These are phyloP conservation scores for Suillus hirtellus DNA, from an alignment of 768 basidiomycete genomes.

Conservation along the genomic window DNA sequence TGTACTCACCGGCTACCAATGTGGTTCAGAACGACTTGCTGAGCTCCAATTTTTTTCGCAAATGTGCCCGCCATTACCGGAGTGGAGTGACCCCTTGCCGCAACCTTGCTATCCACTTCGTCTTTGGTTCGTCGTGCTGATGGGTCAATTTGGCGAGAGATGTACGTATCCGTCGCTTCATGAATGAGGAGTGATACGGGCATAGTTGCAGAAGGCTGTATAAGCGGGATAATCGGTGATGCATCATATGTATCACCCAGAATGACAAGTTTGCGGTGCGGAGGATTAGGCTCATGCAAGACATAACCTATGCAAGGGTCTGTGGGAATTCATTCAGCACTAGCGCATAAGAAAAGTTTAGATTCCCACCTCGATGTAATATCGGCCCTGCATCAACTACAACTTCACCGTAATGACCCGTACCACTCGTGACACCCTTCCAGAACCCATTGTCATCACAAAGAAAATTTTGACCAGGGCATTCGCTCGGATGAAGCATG, in stretches of 20 bases:
- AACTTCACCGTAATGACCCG: slow-evolving; percentile 43
- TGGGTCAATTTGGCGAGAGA: slow-evolving; percentile 56
- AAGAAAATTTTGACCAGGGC: slow-evolving; percentile 58
- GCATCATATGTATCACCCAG: slow-evolving; percentile 79
- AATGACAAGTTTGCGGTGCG: slow-evolving; percentile 65
- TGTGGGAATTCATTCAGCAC: slow-evolving; percentile 27
- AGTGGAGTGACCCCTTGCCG: slow-evolving; percentile 76
- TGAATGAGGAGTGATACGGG: slow-evolving; percentile 75
- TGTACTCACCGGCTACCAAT: slow-evolving; percentile 62
- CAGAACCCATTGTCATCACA: slow-evolving; percentile 63
- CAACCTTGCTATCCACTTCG: slow-evolving; percentile 48
- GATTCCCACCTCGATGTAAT: slow-evolving; percentile 62
- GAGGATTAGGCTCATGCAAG: slow-evolving; percentile 54
- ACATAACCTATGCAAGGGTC: slow-evolving; percentile 83
- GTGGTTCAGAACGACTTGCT: slow-evolving; percentile 73
- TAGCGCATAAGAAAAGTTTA: slow-evolving; percentile 1
- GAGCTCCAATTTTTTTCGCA: slow-evolving; percentile 60
- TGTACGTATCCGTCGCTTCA: slow-evolving; percentile 77
- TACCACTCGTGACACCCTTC: slow-evolving; percentile 48
- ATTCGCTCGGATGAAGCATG: slow-evolving; percentile 64
- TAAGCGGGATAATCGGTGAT: slow-evolving; percentile 57
- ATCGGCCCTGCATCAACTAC: slow-evolving; percentile 77
- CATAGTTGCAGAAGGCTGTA: slow-evolving; percentile 33
- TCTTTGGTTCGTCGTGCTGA: slow-evolving; percentile 43
- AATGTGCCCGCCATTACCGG: slow-evolving; percentile 78